Evolutionary conservation across 148 eudicot species (phyloP), one percentile per base, ranked within the genome.

Genomic region (Linanthus parryae): DNA sequence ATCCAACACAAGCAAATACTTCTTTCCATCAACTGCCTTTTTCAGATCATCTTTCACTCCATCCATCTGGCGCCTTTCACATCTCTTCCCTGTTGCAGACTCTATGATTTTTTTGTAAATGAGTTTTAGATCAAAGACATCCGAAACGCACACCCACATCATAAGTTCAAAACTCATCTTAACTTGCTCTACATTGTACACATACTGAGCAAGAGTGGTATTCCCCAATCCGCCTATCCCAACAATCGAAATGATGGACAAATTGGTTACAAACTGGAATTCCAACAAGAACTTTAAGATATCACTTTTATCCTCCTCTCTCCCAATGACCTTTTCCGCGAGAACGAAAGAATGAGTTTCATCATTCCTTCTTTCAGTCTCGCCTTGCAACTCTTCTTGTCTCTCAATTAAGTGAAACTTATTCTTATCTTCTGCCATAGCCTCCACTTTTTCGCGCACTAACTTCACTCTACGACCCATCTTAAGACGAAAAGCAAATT

Each of bases 161-260:
- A 12, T 26, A 1, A 13, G 28, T 13, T 48, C 20, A 27, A 48
- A 48, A 0, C 27, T 7, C 7, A 14, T 22, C 2, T 25, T 48
- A 4, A 26, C 20, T 13, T 15, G 2, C 4, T 48, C 20, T 9
- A 25, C 52, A 27, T 27, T 48, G 35, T 13, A 48, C 27, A 48
- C 7, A 10, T 25, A 24, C 3, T 48, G 52, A 3, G 52, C 52
- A 11, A 45, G n/a, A 2, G 49, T 45, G 27, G 49, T 45, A 26
- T 45, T 45, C 5, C 49, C 49, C 7, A 48, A 9, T 14, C 52
- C 52, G 34, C 52, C 34, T 9, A 48, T 48, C 17, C 52, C 52
- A 15, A 26, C 34, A 13, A 48, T 48, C 8, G 52, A 8, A 25
- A 48, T 26, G 1, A 28, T 20, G 15, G 28, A 8, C 4, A 48